Evolutionary conservation across 2,329 filamentous ascomycete genomes (phyloP).

Genomic region (Elsinoe necatrix): DNA sequence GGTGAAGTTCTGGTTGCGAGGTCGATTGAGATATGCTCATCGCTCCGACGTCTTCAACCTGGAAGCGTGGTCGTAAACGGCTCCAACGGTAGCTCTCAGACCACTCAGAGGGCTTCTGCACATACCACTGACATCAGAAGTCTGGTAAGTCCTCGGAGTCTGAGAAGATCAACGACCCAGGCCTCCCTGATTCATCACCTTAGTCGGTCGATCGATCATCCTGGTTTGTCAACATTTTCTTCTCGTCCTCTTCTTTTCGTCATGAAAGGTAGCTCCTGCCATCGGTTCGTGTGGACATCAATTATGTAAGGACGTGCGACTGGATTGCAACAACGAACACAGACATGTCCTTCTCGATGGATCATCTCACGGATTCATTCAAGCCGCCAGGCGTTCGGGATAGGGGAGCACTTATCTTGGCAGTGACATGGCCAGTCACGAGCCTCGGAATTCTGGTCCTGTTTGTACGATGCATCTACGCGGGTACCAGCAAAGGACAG

Average conservation of each 20-base stretch:
- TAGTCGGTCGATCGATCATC: not conserved
- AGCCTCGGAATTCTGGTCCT: not conserved
- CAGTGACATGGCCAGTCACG: not conserved
- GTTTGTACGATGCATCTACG: not conserved
- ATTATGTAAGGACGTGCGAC: not conserved
- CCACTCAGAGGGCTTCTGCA: not conserved
- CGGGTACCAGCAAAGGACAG: slow-evolving; percentile 1
- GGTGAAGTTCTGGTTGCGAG: not conserved
- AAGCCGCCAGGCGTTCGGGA: not conserved
- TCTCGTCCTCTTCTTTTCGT: not conserved
- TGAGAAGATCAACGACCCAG: not conserved
- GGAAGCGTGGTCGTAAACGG: not conserved
- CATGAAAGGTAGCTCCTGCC: not conserved
- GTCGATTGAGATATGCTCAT: not conserved
- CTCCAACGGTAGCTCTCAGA: not conserved
- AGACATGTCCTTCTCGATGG: not conserved
- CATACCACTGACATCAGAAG: not conserved
- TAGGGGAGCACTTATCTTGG: not conserved
- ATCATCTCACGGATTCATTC: not conserved
- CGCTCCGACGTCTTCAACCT: not conserved
- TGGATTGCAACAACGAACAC: not conserved
- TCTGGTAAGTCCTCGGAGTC: not conserved
- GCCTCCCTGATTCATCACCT: not conserved
- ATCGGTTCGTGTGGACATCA: not conserved
- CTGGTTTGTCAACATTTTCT: not conserved